Base-by-base conservation (phyloP, 169 alveolate species). In the Plasmodium knowlesi region DNA sequence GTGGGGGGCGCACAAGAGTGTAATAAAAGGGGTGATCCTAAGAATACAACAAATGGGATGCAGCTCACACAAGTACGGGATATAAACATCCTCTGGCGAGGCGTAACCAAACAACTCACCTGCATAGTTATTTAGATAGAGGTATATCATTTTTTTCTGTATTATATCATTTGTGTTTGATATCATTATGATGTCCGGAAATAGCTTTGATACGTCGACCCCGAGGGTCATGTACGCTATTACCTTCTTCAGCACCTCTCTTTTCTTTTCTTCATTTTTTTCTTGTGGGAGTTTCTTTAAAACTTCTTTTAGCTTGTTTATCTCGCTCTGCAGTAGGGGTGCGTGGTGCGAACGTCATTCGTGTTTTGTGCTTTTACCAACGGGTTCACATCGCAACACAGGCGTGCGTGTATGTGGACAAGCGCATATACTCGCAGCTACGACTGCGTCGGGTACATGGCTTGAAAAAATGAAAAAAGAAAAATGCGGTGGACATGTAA, bases 81-180 rank as follows among this genome's bases (percentile, higher is more conserved):
- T 12, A 67, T 67, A 67, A 19, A 67, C 39, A 9, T 67, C 5
- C 5, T 22, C 76, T 22, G n/a, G 41, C n/a, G n/a, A 25, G 39
- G 19, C 14, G 54, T n/a, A 46, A 70, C 43, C 19, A 79, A 28
- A 37, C 14, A 32, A 67, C 53, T 32, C 32, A 96, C 96, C 97
- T 79, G 98, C 97, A 95, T 99, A 99, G 83, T 98, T 98, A 67
- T 98, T 98, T 9, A 99, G 96, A 94, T 98, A 99, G 81, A 98
- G 97, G 93, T 99, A 99, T 22, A 99, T 98, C 99, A 99, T 99
- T 97, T 99, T 99, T 98, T 99, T 99, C 97, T 98, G 98, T n/a
- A 99, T 99, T 82, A 98, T 97, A 96, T 99, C 99, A 54, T 97
- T 98, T 3, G 99, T 99, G 39, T 98, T 96, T 67, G 99, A 97